Evolutionary conservation across 225 moss, liverwort and hornwort species (phyloP), one percentile per base, ranked within the genome.

Genomic region (Marchantia paleacea): DNA sequence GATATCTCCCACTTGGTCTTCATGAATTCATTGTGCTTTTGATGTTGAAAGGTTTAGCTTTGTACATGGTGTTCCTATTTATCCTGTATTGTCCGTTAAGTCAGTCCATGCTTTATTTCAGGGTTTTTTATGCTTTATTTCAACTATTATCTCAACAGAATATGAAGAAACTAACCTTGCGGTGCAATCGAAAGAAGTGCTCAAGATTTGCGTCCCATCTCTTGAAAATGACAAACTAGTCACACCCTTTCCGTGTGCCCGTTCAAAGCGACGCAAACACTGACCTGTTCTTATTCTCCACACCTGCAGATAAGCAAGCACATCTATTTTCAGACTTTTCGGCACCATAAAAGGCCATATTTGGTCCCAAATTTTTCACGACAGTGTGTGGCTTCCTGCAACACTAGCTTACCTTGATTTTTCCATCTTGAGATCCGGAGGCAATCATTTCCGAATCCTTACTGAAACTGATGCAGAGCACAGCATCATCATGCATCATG

Each of bases 401-500:
- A 0, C 5, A 30, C 39, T 52, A 52, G 12, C 55, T 58, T 81
- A 95, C 97, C 95, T 99, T 99, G 66, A 99, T 95, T 86, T 99
- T 99, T n/a, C 97, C 97, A 85, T 99, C 97, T 85, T 99, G 97
- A 39, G 97, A 99, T 81, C 97, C 97, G 71, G 97, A 94, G 20
- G 92, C 97, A 65, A 99, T 92, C 97, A 99, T 95, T 86, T 99
- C 97, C 52, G 97, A 99, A 83, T 99, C 95, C 85, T 88, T 92
- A 85, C 95, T 99, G 86, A 99, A 99, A 70, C 82, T 84, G 69
- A 99, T 91, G 83, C 89, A 94, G 79, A 99, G 87, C 48, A 95
- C 97, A 78, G 97, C 95, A 82, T 99, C 97, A 75, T 99, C 97
- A 79, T 99, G 97, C 97, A 99, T 99, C 97, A 99, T 99, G 85